Conservation (phyloP, 345 rosid genomes). For the Sisymbrium altissimum region DNA sequence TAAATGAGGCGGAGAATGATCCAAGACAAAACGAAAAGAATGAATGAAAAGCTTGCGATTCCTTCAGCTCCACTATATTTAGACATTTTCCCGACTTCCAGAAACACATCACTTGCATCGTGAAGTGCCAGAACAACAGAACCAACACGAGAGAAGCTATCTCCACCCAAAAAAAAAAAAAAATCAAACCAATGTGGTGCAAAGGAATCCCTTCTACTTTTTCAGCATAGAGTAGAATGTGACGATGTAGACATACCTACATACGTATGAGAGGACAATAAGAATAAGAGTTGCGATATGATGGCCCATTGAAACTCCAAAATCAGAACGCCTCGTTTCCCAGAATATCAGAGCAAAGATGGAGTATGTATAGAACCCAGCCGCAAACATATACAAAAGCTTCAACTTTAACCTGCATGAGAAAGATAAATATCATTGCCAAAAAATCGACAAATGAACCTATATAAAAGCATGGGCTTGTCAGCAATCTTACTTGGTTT, state of each 20-base stretch:
- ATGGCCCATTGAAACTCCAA: slow-evolving; percentile 70
- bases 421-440: slow-evolving; percentile 1
- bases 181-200: background rate
- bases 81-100: slow-evolving; percentile 87
- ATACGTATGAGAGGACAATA: slow-evolving; percentile 56
- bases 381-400: slow-evolving; percentile 63
- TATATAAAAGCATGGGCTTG: background rate
- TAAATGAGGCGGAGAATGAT: slow-evolving; percentile 56
- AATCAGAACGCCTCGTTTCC: slow-evolving; percentile 84
- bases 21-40: slow-evolving; percentile 50
- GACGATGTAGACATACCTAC: slow-evolving; percentile 44
- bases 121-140: slow-evolving; percentile 65
- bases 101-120: slow-evolving; percentile 67
- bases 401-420: slow-evolving; percentile 60
- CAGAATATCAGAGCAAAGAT: slow-evolving; percentile 74
- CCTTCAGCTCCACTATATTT: slow-evolving; percentile 66
- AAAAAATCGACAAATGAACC: background rate
- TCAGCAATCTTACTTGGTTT: slow-evolving; percentile 58
- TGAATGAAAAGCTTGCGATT: slow-evolving; percentile 47
- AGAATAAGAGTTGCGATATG: slow-evolving; percentile 58
- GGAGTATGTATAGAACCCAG: slow-evolving; percentile 80
- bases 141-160: slow-evolving; percentile 76
- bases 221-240: background rate
- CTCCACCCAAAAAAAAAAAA: background rate
- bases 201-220: background rate